Percentiles rank a stretch among this genome's conserved stretches.
Evolutionary conservation across 2,329 filamentous ascomycete species (phyloP).

Genomic region (Fusarium tanahbumbuense): DNA sequence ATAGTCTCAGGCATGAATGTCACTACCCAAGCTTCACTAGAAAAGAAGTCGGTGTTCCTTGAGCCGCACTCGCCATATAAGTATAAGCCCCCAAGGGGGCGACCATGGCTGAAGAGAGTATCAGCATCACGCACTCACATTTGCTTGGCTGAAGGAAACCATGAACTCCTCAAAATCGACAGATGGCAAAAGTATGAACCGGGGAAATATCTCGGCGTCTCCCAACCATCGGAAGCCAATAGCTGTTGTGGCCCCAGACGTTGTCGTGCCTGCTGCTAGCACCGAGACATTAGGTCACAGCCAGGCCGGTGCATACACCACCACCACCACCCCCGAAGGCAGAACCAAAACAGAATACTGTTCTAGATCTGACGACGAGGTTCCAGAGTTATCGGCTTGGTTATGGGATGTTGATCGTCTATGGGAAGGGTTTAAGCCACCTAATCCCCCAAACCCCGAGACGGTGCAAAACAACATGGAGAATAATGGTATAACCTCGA

Average conservation of each 20-base stretch:
- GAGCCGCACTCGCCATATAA: conserved; percentile 21
- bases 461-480: neutral
- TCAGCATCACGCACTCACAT: neutral
- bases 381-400: conserved; percentile 4
- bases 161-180: conserved; percentile 7
- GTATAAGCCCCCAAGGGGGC: conserved; percentile 16
- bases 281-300: conserved; percentile 3
- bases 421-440: conserved; percentile 16
- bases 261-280: neutral
- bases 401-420: conserved; percentile 20
- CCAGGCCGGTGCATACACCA: neutral
- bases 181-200: neutral
- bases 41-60: conserved; percentile 1
- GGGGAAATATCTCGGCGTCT: neutral
- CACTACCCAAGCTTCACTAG: conserved; percentile 10
- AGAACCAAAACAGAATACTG: neutral
- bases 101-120: neutral
- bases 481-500: neutral
- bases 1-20: conserved; percentile 13
- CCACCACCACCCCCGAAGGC: no score
- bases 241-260: neutral
- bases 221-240: neutral
- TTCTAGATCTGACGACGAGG: neutral
- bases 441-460: neutral
- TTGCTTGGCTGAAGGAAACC: neutral